Percentiles rank a stretch among this genome's conserved stretches.
phyloP scores from a whole-genome alignment of 306 rosid species.

The Lablab purpureus region DNA sequence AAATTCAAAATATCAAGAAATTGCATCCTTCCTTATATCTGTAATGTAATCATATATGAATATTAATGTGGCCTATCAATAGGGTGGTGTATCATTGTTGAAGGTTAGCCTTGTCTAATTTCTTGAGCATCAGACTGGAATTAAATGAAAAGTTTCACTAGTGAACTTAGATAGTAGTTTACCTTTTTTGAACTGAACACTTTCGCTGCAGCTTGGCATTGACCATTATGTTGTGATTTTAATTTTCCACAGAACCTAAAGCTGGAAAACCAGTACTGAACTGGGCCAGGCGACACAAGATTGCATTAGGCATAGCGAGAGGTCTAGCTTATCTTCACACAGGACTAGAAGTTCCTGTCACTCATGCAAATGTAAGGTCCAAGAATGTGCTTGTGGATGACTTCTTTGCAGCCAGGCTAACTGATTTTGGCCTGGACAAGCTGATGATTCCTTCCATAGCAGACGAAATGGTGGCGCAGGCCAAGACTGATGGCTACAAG shows the following conservation, averaged over 20 bases:
- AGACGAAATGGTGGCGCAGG: conserved; percentile 84
- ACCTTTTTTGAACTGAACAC: background rate
- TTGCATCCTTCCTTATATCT: background rate
- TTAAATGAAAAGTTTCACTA: background rate
- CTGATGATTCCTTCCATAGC: conserved; percentile 85
- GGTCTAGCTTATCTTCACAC: conserved; percentile 94
- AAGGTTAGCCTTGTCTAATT: conserved; percentile 12
- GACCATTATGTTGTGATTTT: conserved; percentile 28
- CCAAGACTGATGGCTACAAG: conserved; percentile 85
- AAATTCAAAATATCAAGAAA: background rate
- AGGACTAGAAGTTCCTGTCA: conserved; percentile 82
- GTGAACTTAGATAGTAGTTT: conserved; percentile 20
- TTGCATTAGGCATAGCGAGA: conserved; percentile 86
- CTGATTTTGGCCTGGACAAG: conserved; percentile 88
- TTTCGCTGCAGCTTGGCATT: conserved; percentile 4
- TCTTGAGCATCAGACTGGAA: background rate
- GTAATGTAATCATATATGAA: background rate
- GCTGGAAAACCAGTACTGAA: conserved; percentile 89
- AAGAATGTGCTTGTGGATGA: conserved; percentile 92
- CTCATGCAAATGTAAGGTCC: conserved; percentile 88
- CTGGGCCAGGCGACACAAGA: conserved; percentile 97
- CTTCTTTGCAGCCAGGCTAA: conserved; percentile 78
- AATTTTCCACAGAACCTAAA: conserved; percentile 69
- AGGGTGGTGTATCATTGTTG: background rate
- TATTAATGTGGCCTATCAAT: background rate